Evolutionary conservation across 768 basidiomycete genomes (phyloP).

Genomic region (Chiua virens): DNA sequence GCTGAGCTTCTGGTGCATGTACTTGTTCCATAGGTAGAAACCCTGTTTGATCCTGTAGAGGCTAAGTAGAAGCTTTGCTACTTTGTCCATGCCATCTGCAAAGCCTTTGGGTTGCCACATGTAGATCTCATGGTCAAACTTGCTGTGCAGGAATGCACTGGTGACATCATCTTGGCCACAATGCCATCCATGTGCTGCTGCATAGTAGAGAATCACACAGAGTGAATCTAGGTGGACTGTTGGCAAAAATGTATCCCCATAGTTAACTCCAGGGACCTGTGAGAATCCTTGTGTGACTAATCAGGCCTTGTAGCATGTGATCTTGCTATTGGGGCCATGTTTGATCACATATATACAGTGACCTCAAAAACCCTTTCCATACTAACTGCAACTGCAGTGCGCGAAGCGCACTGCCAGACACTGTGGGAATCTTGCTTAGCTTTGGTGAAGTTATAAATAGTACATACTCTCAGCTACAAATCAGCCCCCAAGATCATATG

Average conservation of each 20-base stretch:
- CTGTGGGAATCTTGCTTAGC: no score
- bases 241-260: slow-evolving; percentile 30
- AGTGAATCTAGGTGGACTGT: slow-evolving; percentile 20
- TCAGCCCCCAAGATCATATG: no score
- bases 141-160: slow-evolving; percentile 7
- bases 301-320: slow-evolving; percentile 32
- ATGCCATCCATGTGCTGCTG: no score
- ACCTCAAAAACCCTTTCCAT: no score
- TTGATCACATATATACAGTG: slow-evolving; percentile 6
- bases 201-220: no score
- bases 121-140: slow-evolving; percentile 35
- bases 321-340: background rate
- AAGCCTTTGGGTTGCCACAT: slow-evolving; percentile 40
- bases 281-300: slow-evolving; percentile 43
- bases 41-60: slow-evolving; percentile 43
- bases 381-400: no score
- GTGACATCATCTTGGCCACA: background rate
- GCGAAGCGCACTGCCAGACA: no score
- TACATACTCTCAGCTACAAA: no score
- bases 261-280: slow-evolving; percentile 39
- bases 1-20: background rate
- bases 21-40: no score
- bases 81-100: slow-evolving; percentile 23
- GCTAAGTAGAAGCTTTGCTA: slow-evolving; percentile 22
- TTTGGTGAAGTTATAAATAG: no score